Conservation (phyloP, 768 basidiomycete genomes). For the Podaxis sp. region DNA sequence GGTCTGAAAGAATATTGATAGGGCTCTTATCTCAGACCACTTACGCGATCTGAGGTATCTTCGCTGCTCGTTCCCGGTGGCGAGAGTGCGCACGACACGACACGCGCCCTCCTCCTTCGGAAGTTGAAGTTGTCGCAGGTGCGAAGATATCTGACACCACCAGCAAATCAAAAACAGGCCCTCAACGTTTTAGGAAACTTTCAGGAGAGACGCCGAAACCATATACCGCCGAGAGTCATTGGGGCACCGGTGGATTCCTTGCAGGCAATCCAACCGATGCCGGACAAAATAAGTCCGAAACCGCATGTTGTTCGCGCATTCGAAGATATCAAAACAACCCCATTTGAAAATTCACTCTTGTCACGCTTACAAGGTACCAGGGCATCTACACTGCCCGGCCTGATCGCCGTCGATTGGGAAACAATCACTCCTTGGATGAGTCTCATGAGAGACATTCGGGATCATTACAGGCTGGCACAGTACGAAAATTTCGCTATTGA, state of each 20-base stretch:
- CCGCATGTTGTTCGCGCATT: slow-evolving; percentile 48
- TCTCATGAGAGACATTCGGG: slow-evolving; percentile 70
- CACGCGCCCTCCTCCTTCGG: slow-evolving; percentile 34
- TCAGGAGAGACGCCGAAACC: slow-evolving; percentile 33
- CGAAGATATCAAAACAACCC: slow-evolving; percentile 57
- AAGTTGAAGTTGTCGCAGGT: slow-evolving; percentile 41
- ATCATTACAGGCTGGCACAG: slow-evolving; percentile 64
- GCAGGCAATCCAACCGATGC: neutral
- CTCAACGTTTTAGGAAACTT: neutral
- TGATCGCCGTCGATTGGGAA: slow-evolving; percentile 73
- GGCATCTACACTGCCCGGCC: slow-evolving; percentile 28
- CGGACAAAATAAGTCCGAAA: neutral
- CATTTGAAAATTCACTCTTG: slow-evolving; percentile 64
- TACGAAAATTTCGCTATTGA: slow-evolving; percentile 32
- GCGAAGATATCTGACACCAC: neutral
- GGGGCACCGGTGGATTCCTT: slow-evolving; percentile 17
- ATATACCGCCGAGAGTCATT: slow-evolving; percentile 21
- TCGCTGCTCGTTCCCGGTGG: slow-evolving; percentile 29
- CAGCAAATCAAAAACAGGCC: neutral
- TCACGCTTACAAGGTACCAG: slow-evolving; percentile 57
- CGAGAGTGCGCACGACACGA: slow-evolving; percentile 18
- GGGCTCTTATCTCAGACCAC: slow-evolving; percentile 37
- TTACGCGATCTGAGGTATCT: slow-evolving; percentile 42
- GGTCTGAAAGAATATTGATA: slow-evolving; percentile 19
- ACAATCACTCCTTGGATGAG: slow-evolving; percentile 70